A percentile compares a stretch with the other conserved stretches of the same genome.
phyloP scores from a whole-genome alignment of 2,329 filamentous ascomycete genomes.

The Tolypocladium tropicale region DNA sequence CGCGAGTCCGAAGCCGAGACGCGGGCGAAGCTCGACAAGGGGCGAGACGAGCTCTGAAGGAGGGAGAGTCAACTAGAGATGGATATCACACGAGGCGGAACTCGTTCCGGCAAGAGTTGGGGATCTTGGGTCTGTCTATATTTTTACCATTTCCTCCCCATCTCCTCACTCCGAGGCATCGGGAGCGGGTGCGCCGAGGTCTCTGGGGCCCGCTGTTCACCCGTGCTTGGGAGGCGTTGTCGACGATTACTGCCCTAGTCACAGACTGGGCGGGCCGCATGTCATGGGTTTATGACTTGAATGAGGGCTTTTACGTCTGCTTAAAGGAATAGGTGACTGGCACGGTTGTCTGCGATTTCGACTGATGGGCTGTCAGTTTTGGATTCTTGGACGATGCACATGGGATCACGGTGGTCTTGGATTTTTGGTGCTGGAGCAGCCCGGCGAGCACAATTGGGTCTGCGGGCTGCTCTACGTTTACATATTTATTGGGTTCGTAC shows the following conservation, averaged over 20 bases:
- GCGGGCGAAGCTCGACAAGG: conserved; percentile 33
- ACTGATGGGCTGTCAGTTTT: neutral
- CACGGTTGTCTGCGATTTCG: neutral
- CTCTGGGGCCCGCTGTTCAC: neutral
- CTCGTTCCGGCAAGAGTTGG: neutral
- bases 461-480: neutral
- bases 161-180: neutral
- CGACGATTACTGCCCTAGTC: neutral
- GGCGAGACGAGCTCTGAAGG: conserved; percentile 36
- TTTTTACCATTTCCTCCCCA: too few relatives aligned
- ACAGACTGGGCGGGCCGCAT: neutral
- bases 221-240: neutral
- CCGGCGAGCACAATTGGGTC: neutral
- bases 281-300: neutral
- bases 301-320: neutral
- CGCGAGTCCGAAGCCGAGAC: conserved; percentile 49
- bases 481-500: neutral
- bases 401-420: neutral
- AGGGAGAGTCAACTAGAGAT: conserved; percentile 37
- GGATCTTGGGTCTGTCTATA: neutral
- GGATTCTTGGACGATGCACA: neutral
- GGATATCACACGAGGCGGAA: neutral
- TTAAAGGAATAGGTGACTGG: neutral
- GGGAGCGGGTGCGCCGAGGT: neutral
- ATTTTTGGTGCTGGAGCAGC: neutral